These are phyloP conservation scores for Schizosaccharomyces octosporus DNA, from an alignment of 805 yeast species.

Conservation along the genomic window DNA sequence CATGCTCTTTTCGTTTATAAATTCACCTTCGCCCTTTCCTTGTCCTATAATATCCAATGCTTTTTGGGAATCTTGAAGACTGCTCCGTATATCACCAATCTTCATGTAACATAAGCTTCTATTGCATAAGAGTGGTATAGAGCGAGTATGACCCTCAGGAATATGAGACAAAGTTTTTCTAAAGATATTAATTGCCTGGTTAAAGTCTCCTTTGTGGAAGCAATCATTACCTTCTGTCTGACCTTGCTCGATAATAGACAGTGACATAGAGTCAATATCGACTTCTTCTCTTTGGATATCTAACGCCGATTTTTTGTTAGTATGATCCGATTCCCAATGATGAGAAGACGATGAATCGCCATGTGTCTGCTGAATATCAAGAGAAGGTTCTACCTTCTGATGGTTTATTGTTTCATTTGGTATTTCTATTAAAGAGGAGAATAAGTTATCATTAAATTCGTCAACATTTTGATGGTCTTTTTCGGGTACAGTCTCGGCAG, in stretches of 20 bases:
- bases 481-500: too few species aligned
- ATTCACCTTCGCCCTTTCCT: slow-evolving; percentile 17
- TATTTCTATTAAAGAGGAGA: too few species aligned
- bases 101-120: slow-evolving; percentile 42
- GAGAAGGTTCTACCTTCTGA: too few species aligned
- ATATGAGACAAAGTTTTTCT: slow-evolving; percentile 29
- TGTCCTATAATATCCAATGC: slow-evolving; percentile 23
- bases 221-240: slow-evolving; percentile 29
- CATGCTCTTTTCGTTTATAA: slow-evolving; percentile 28
- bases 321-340: too few species aligned
- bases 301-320: too few species aligned
- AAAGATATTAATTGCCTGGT: slow-evolving; percentile 37
- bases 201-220: slow-evolving; percentile 65
- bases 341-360: too few species aligned
- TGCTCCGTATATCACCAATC: slow-evolving; percentile 40
- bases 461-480: too few species aligned
- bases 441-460: too few species aligned
- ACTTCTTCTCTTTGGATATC: neutral
- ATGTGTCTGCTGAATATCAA: too few species aligned
- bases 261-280: neutral
- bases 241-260: slow-evolving; percentile 9
- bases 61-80: slow-evolving; percentile 22
- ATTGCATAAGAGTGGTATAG: slow-evolving; percentile 51
- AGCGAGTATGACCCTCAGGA: slow-evolving; percentile 38
- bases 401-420: too few species aligned